These are phyloP conservation scores for Tetrahymena thermophila DNA, from an alignment of 73 alveolate genomes.

Conservation along the genomic window DNA sequence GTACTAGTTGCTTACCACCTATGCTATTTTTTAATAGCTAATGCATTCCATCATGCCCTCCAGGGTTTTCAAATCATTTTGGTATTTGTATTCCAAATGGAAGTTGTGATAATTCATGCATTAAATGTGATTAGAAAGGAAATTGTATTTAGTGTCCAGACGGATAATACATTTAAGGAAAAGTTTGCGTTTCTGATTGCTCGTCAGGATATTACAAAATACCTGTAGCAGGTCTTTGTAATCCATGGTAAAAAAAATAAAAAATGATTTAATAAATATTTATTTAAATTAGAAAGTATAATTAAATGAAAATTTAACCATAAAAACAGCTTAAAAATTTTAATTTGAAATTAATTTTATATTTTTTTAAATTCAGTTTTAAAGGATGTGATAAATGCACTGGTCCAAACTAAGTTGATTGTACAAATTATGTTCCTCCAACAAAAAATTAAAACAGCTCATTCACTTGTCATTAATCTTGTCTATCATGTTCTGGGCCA, in stretches of 20 bases:
- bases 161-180: not conserved
- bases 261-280: too few species aligned
- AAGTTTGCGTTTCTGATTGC: not conserved
- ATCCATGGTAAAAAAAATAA: not conserved
- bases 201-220: not conserved
- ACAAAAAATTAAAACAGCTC: not conserved
- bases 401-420: not conserved
- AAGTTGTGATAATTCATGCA: not conserved
- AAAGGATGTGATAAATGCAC: not conserved
- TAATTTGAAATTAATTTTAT: too few species aligned
- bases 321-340: too few species aligned
- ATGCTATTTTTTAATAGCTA: not conserved
- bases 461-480: not conserved
- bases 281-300: too few species aligned
- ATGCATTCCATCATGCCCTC: not conserved
- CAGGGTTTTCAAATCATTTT: not conserved
- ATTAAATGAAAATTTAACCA: too few species aligned
- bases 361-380: not conserved
- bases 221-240: not conserved
- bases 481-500: not conserved
- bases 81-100: not conserved
- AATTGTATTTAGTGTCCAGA: not conserved
- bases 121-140: not conserved
- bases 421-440: not conserved
- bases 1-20: not conserved